These are phyloP conservation scores for Akanthomyces muscarius DNA, from an alignment of 2,329 filamentous ascomycete genomes.

Conservation along the genomic window DNA sequence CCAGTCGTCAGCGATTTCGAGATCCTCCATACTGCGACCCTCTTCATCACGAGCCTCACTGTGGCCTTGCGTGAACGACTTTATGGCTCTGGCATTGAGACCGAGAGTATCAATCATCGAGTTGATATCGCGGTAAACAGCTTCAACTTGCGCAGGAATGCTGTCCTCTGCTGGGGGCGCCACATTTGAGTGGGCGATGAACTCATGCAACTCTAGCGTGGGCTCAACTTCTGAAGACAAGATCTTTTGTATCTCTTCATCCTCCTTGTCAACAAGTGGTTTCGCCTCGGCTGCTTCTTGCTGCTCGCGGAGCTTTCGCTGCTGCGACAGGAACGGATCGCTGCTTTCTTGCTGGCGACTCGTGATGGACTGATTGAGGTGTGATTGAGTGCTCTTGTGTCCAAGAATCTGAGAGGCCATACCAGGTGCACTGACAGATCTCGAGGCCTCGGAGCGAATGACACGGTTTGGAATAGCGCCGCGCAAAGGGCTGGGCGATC, in stretches of 20 bases:
- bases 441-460: slow-evolving; percentile 45
- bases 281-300: slow-evolving; percentile 55
- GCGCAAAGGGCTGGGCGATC: slow-evolving; percentile 69
- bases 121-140: slow-evolving; percentile 75
- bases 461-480: slow-evolving; percentile 50
- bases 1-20: slow-evolving; percentile 67
- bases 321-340: slow-evolving; percentile 47
- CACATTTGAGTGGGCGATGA: slow-evolving; percentile 59
- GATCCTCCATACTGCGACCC: slow-evolving; percentile 59
- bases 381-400: slow-evolving; percentile 35
- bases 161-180: slow-evolving; percentile 51
- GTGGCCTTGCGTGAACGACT: slow-evolving; percentile 65
- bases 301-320: slow-evolving; percentile 49
- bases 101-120: slow-evolving; percentile 93
- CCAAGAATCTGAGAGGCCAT: slow-evolving; percentile 53
- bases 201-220: slow-evolving; percentile 61
- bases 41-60: slow-evolving; percentile 48
- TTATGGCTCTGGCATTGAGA: slow-evolving; percentile 69
- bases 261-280: slow-evolving; percentile 62
- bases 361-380: slow-evolving; percentile 37
- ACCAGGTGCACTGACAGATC: slow-evolving; percentile 59
- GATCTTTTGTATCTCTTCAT: slow-evolving; percentile 61
- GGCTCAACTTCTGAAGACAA: slow-evolving; percentile 58
- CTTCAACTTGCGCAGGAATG: slow-evolving; percentile 60
- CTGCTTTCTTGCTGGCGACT: slow-evolving; percentile 37